Base-by-base conservation (phyloP, 179 eudicot species). In the Amaranthus tricolor region DNA sequence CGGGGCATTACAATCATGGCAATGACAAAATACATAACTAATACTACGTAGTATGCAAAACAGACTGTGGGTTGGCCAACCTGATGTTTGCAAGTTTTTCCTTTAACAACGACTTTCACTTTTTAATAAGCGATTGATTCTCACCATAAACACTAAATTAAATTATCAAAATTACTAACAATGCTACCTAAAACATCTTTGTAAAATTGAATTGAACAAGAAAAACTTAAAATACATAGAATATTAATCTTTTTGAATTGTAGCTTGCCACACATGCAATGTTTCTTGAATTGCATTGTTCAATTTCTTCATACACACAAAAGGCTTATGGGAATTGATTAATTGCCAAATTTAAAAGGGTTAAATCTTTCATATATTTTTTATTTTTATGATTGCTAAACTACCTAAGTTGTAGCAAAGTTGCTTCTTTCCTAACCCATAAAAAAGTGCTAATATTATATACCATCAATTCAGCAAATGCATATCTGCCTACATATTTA, bases 321-420 rank as follows among this genome's bases (percentile, higher is more conserved):
- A 53, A 68, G 43, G 47, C 11, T 49, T 9, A 31, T 31, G 5
- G 52, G 5, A 66, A 47, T 12, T 69, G 72, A 69, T 69, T 6
- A 24, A 40, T 69, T 69, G 72, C 72, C 72, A 69, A 69, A 52
- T 24, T 69, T 69, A 9, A 15, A 69, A 69, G 72, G 71, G 61
- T 69, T 60, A 69, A 69, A 48, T 69, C 49, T 48, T 7, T 69
- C 40, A 31, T 31, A 31, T 53, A 53, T 48, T 68, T 68, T 31
- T 63, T 63, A 52, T 50, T 20, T 2, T 16, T 57, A 57, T n/a
- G 2, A 55, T 2, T 19, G 4, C 24, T 15, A 52, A 53, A 69
- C 61, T 69, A 52, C 47, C 45, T 11, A 13, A 60, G 63, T 19
- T 60, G 11, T 47, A 24, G 11, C 6, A 19, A 48, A 48, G 43